Evolutionary conservation across 176 grass and related monocot genomes (phyloP).

Genomic region (Metroxylon sagu): DNA sequence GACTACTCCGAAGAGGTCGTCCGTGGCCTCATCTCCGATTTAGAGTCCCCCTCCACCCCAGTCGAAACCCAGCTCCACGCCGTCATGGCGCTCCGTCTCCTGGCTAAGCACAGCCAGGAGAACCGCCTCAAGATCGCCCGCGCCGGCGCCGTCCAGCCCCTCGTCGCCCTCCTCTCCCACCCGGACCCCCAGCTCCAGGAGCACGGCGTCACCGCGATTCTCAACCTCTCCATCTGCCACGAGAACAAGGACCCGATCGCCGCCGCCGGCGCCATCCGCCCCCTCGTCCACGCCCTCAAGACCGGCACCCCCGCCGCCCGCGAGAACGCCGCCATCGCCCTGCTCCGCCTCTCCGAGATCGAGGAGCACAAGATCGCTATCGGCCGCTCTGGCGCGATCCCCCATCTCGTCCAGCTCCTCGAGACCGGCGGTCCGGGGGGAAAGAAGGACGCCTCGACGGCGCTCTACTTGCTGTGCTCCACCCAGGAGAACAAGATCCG

Average conservation of each 20-base stretch:
- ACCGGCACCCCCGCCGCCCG: slow-evolving; percentile 4
- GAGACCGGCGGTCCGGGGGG: background rate
- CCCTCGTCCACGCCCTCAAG: slow-evolving; percentile 5
- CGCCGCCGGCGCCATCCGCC: slow-evolving; percentile 5
- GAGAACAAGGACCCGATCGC: slow-evolving; percentile 5
- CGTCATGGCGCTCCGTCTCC: slow-evolving; percentile 6
- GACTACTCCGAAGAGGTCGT: slow-evolving; percentile 1
- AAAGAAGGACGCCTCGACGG: slow-evolving; percentile 13
- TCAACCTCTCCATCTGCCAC: slow-evolving; percentile 8
- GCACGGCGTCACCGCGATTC: slow-evolving; percentile 12
- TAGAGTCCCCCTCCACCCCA: background rate
- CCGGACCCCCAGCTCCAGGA: background rate
- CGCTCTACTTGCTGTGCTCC: background rate
- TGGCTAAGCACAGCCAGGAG: slow-evolving; percentile 12
- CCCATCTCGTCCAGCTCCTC: slow-evolving; percentile 3
- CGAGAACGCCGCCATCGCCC: slow-evolving; percentile 8
- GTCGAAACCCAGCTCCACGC: slow-evolving; percentile 7
- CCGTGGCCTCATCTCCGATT: background rate
- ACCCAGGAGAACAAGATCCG: slow-evolving; percentile 9
- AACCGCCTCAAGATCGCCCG: slow-evolving; percentile 2
- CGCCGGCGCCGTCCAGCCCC: slow-evolving; percentile 2
- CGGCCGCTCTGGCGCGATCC: slow-evolving; percentile 8
- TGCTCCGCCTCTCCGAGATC: background rate
- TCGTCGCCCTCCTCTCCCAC: slow-evolving; percentile 6
- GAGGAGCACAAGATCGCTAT: background rate